Base-by-base conservation (phyloP, 441 rosid species). In the Arabidopsis hybrid region DNA sequence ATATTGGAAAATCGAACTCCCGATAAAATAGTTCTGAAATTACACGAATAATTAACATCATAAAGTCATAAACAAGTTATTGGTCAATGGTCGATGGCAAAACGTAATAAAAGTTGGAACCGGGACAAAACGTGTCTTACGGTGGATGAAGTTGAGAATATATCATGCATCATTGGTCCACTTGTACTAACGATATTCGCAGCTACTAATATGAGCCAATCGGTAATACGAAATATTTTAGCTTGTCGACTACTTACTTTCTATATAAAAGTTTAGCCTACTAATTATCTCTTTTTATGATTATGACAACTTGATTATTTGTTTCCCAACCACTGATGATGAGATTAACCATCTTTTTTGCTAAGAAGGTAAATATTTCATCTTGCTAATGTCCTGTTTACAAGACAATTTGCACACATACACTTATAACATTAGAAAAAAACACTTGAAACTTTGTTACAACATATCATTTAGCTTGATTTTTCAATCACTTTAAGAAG, bases 51-150 rank as follows among this genome's bases (percentile, higher is more conserved):
- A 45, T 31, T 18, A 46, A 45, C 67, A 26, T 12, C 8, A 34
- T 10, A 45, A 21, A 21, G 26, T 21, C 26, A 35, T 39, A 18
- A 60, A 39, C 26, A 21, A 21, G 26, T 34, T 12, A 60, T 12
- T 66, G 45, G 67, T 66, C 67, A 59, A 65, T 36, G 42, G 18
- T 35, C 10, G 18, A 51, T 31, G 26, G n/a, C 36, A 51, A 51
- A 59, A 50, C 56, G 55, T 50, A 50, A 50, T 42, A 8, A 60
- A 51, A 50, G 0, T n/a, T 74, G 26, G 61, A 21, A 51, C 62
- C 40, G 49, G 49, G 5, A 42, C 49, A 49, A 51, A 56, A 74
- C 73, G 69, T 52, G 78, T 32, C 78, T n/a, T 10, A 26, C 8
- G 21, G 45, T 16, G 65, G 59, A 74, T 47, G 5, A 29, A 56